These are phyloP conservation scores for Xylariales sp. DNA, from an alignment of 2,329 filamentous ascomycete genomes.

Conservation along the genomic window DNA sequence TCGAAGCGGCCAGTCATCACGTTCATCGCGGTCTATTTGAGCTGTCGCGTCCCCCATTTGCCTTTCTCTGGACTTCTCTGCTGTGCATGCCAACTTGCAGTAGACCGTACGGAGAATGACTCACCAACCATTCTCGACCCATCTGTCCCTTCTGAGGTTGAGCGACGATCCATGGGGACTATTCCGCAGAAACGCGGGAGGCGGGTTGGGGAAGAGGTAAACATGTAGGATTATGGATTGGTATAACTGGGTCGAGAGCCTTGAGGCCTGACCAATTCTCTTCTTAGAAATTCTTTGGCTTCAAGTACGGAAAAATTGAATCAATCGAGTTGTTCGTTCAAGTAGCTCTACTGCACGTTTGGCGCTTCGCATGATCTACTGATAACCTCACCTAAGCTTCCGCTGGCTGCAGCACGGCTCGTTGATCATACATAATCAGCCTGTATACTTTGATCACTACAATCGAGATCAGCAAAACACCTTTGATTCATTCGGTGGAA, in stretches of 20 bases:
- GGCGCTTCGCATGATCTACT: constrained; percentile 26
- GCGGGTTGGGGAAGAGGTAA: constrained; percentile 12
- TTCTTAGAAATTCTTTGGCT: constrained; percentile 6
- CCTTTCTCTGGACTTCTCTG: constrained; percentile 14
- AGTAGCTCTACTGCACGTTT: constrained; percentile 16
- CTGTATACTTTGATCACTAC: constrained; percentile 6
- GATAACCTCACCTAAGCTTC: constrained; percentile 27
- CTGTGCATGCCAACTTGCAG: constrained; percentile 25
- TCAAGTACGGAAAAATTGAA: constrained; percentile 7
- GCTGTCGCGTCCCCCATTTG: constrained; percentile 24
- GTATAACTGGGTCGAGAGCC: constrained; percentile 25
- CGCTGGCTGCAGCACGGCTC: constrained; percentile 16
- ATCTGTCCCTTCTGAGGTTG: constrained; percentile 23
- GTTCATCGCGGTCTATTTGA: constrained; percentile 23
- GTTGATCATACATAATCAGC: constrained; percentile 11
- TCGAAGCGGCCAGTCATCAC: constrained; percentile 25
- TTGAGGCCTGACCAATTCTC: constrained; percentile 8
- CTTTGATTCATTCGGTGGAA: constrained; percentile 9
- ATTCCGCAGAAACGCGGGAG: constrained; percentile 16
- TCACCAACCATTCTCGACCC: constrained; percentile 24
- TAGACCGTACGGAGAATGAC: constrained; percentile 20
- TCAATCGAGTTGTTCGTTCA: constrained; percentile 16
- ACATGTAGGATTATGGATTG: constrained; percentile 17
- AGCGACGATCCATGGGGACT: constrained; percentile 14
- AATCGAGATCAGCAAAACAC: no score